phyloP scores from a whole-genome alignment of 306 rosid genomes.

The Cicer pinnatifidum region DNA sequence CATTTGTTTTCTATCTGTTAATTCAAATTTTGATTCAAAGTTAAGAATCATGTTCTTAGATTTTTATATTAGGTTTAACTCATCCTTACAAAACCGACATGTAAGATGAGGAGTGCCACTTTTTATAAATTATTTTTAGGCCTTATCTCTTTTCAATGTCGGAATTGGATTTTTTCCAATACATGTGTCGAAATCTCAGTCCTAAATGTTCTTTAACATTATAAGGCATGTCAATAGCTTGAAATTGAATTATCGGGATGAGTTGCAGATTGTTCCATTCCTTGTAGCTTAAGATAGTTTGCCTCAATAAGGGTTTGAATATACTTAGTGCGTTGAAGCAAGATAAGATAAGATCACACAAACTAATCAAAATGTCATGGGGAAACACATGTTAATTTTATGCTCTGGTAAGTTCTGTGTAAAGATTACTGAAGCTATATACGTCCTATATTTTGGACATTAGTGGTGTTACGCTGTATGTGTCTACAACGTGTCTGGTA shows the following conservation, averaged over 20 bases:
- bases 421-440: slow-evolving; percentile 6
- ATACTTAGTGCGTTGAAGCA: neutral
- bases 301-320: neutral
- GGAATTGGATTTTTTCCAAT: too few relatives aligned
- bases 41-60: slow-evolving; percentile 11
- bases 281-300: slow-evolving; percentile 17
- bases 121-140: too few relatives aligned
- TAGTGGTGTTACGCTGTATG: too few relatives aligned
- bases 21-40: slow-evolving; percentile 25
- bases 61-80: too few relatives aligned
- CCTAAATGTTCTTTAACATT: slow-evolving; percentile 17
- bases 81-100: too few relatives aligned
- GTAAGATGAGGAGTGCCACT: too few relatives aligned
- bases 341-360: slow-evolving; percentile 11
- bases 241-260: neutral
- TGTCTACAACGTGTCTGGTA: too few relatives aligned
- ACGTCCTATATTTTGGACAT: too few relatives aligned
- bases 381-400: slow-evolving; percentile 22
- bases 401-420: slow-evolving; percentile 3
- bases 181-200: neutral
- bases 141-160: too few relatives aligned
- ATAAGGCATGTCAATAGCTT: slow-evolving; percentile 1
- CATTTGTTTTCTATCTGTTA: slow-evolving; percentile 5
- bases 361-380: slow-evolving; percentile 5
- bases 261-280: slow-evolving; percentile 13